Conservation (phyloP, 2,329 filamentous ascomycete genomes). For the Alternaria metachromatica region DNA sequence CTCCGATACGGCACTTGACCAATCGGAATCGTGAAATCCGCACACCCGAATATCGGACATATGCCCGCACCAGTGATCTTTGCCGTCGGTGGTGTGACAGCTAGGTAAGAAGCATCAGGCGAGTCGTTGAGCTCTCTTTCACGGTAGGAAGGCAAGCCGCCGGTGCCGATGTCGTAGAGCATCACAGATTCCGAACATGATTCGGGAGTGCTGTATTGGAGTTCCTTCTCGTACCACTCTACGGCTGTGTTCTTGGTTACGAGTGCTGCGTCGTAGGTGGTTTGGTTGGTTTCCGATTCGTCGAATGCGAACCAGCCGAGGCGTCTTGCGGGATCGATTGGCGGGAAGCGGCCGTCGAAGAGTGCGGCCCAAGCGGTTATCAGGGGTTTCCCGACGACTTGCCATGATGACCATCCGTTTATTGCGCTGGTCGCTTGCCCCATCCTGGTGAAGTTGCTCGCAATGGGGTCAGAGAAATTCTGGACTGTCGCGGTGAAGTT, state of each 20-base stretch:
- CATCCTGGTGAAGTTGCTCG: constrained; percentile 42
- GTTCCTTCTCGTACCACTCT: constrained; percentile 48
- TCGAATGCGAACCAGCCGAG: constrained; percentile 37
- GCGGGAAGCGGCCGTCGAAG: constrained; percentile 50
- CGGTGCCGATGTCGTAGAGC: constrained; percentile 54
- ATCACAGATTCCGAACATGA: constrained; percentile 52
- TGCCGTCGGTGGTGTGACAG: constrained; percentile 37
- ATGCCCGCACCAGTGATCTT: constrained; percentile 44
- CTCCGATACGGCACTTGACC: constrained; percentile 52
- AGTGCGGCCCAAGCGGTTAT: constrained; percentile 41
- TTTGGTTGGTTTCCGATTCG: constrained; percentile 26
- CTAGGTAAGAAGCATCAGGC: constrained; percentile 42
- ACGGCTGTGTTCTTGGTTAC: constrained; percentile 44
- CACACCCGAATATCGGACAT: constrained; percentile 49
- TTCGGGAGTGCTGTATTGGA: constrained; percentile 47
- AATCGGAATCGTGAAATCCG: constrained; percentile 53
- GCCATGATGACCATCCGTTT: constrained; percentile 44
- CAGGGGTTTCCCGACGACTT: constrained; percentile 42
- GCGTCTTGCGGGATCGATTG: constrained; percentile 48
- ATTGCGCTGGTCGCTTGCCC: constrained; percentile 38
- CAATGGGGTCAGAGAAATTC: constrained; percentile 31
- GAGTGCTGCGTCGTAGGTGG: constrained; percentile 25
- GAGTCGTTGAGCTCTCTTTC: constrained; percentile 45
- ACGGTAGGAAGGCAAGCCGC: constrained; percentile 50
- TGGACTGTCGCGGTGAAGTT: constrained; percentile 47